These are phyloP conservation scores for Suillus decipiens DNA, from an alignment of 768 basidiomycete species.

Conservation along the genomic window DNA sequence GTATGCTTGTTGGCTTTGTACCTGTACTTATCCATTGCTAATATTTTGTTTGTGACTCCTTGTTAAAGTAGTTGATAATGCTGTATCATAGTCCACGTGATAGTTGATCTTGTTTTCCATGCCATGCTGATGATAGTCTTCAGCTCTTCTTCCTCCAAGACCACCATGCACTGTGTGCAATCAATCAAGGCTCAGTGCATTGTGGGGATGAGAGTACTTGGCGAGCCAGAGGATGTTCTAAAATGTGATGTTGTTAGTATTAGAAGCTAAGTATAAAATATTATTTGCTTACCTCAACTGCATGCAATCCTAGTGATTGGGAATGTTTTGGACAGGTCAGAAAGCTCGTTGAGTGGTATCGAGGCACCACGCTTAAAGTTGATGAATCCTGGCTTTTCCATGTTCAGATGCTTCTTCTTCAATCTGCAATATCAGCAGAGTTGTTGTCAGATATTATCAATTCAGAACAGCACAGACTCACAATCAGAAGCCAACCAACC, in stretches of 20 bases:
- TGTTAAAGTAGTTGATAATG: too few species aligned
- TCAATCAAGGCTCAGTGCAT: conserved; percentile 1
- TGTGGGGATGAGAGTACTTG: conserved; percentile 4
- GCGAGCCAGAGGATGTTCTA: conserved; percentile 8
- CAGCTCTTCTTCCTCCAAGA: too few species aligned
- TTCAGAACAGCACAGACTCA: not conserved
- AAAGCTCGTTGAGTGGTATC: too few species aligned
- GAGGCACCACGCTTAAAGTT: conserved; percentile 2
- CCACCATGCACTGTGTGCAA: conserved; percentile 5
- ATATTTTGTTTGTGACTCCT: too few species aligned
- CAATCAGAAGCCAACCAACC: conserved; percentile 20
- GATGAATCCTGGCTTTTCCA: conserved; percentile 13
- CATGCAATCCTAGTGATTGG: conserved; percentile 4
- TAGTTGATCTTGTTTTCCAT: too few species aligned
- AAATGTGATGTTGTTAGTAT: conserved; percentile 7
- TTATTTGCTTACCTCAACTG: not conserved
- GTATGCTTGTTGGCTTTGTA: too few species aligned
- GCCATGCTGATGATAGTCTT: too few species aligned
- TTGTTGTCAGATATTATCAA: not conserved
- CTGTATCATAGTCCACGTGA: too few species aligned
- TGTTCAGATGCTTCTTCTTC: not conserved
- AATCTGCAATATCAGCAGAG: not conserved
- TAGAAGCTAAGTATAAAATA: too few species aligned
- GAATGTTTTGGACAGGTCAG: too few species aligned
- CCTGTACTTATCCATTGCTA: too few species aligned